These are phyloP conservation scores for Microdochium bolleyi DNA, from an alignment of 2,329 filamentous ascomycete genomes.

Conservation along the genomic window DNA sequence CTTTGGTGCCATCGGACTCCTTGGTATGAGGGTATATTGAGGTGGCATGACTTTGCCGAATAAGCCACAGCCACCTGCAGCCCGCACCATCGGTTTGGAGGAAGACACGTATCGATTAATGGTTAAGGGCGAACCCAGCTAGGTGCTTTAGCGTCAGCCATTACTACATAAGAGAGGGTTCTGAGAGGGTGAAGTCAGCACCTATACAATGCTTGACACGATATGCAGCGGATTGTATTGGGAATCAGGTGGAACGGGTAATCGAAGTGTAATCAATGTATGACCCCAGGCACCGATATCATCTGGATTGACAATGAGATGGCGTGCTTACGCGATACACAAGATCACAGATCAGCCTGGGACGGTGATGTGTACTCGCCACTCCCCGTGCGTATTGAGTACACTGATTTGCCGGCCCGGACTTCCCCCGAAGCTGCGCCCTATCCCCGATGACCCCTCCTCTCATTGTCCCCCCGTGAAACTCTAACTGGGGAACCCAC, in stretches of 20 bases:
- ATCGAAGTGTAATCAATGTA: background rate
- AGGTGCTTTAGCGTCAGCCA: too few relatives aligned
- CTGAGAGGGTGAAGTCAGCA: background rate
- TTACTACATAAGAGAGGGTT: background rate
- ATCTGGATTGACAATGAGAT: background rate
- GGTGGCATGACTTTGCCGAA: slow-evolving; percentile 3
- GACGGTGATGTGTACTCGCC: background rate
- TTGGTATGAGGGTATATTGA: too few relatives aligned
- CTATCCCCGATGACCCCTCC: background rate
- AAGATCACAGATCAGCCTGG: background rate
- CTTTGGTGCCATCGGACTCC: slow-evolving; percentile 28
- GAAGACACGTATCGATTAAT: background rate
- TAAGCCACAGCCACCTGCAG: background rate
- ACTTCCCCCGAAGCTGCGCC: background rate
- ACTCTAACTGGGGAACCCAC: background rate
- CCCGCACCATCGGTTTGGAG: slow-evolving; percentile 3
- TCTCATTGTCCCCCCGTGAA: too few relatives aligned
- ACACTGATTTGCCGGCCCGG: background rate
- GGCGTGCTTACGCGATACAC: background rate
- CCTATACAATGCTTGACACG: background rate
- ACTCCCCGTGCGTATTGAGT: background rate
- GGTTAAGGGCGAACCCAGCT: too few relatives aligned
- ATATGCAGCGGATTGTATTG: background rate
- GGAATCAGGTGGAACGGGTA: too few relatives aligned
- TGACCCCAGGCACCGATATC: background rate